Conservation (phyloP, 2,329 filamentous ascomycete genomes). For the Sporothrix luriei region DNA sequence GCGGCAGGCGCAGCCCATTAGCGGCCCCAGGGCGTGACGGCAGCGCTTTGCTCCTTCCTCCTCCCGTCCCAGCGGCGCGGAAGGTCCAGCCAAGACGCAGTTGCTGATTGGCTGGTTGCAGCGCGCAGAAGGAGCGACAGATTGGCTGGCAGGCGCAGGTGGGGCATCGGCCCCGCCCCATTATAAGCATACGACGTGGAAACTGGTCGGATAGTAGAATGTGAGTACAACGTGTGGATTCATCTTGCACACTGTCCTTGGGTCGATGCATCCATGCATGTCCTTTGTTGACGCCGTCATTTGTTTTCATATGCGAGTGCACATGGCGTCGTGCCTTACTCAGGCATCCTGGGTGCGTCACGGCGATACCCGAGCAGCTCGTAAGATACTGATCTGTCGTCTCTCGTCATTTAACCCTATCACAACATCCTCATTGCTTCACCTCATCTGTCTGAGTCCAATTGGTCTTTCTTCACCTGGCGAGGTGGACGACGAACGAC, state of each 20-base stretch:
- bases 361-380: neutral
- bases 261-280: neutral
- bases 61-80: too few species aligned
- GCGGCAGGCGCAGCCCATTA: conserved; percentile 16
- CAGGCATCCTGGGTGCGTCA: neutral
- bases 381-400: too few species aligned
- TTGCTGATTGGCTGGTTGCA: conserved; percentile 6
- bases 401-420: too few species aligned
- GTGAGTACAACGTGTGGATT: neutral
- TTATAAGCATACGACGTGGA: conserved; percentile 1
- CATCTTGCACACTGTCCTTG: conserved; percentile 1
- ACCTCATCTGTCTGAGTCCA: neutral
- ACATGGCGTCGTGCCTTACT: conserved; percentile 18
- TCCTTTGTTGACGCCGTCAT: conserved; percentile 10
- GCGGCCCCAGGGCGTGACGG: neutral
- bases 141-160: conserved; percentile 20
- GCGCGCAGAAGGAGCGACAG: neutral
- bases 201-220: neutral
- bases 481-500: too few species aligned
- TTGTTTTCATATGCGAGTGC: neutral
- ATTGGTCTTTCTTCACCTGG: too few species aligned
- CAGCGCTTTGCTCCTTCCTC: too few species aligned
- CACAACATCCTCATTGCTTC: neutral
- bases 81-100: neutral
- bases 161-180: neutral